Percentiles rank a stretch among this genome's conserved stretches.
phyloP scores from a whole-genome alignment of 2,329 filamentous ascomycete genomes.

The Laburnicola sp. region DNA sequence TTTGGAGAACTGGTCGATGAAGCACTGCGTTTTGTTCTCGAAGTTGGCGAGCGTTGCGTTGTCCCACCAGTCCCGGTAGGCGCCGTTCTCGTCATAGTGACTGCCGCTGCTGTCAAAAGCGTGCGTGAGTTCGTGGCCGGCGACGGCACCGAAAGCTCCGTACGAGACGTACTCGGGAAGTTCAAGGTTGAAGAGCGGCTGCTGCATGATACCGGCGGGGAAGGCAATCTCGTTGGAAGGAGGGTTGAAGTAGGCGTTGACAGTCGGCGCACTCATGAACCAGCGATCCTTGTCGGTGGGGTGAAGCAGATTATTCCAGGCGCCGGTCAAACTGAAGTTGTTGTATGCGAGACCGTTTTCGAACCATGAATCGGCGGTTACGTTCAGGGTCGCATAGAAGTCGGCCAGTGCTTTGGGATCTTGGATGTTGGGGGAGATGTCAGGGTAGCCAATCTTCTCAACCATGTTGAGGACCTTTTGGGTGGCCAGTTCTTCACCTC shows the following conservation, averaged over 20 bases:
- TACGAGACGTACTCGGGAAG: slow-evolving; percentile 68
- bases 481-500: slow-evolving; percentile 61
- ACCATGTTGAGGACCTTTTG: slow-evolving; percentile 66
- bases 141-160: slow-evolving; percentile 65
- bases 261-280: slow-evolving; percentile 59
- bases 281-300: slow-evolving; percentile 62
- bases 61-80: slow-evolving; percentile 67
- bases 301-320: slow-evolving; percentile 61
- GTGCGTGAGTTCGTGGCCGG: slow-evolving; percentile 68
- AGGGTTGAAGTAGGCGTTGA: slow-evolving; percentile 65
- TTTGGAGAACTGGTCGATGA: slow-evolving; percentile 64
- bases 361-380: slow-evolving; percentile 57
- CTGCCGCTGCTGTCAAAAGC: slow-evolving; percentile 67
- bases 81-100: slow-evolving; percentile 64
- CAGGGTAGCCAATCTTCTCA: slow-evolving; percentile 68
- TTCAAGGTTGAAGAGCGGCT: slow-evolving; percentile 62
- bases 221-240: slow-evolving; percentile 67
- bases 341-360: slow-evolving; percentile 57
- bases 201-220: slow-evolving; percentile 68
- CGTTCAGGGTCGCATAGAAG: slow-evolving; percentile 58
- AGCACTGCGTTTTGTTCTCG: slow-evolving; percentile 61
- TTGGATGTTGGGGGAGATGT: slow-evolving; percentile 60
- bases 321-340: slow-evolving; percentile 49
- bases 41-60: slow-evolving; percentile 60
- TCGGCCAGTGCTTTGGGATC: slow-evolving; percentile 58